Conservation (phyloP, 768 basidiomycete genomes). For the Austroboletus festivus region DNA sequence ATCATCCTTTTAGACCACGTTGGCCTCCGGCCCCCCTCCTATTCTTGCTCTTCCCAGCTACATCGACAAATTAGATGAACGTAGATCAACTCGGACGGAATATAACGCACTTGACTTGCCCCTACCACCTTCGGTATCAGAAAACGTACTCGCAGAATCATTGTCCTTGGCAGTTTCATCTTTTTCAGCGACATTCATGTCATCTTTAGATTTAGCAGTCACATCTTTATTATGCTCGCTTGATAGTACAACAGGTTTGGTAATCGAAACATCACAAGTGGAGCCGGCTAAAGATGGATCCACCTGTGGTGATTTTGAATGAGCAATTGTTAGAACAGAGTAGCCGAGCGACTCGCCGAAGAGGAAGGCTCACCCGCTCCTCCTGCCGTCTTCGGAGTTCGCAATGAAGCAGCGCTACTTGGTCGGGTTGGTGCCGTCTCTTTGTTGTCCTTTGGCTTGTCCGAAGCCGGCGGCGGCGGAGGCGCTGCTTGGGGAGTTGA, state of each 20-base stretch:
- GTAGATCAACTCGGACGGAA: background rate
- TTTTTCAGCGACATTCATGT: conserved; percentile 24
- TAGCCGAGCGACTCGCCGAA: conserved; percentile 24
- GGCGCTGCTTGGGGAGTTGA: background rate
- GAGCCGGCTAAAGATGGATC: background rate
- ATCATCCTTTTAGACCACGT: background rate
- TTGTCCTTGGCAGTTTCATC: conserved; percentile 27
- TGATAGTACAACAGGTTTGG: conserved; percentile 27
- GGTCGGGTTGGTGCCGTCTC: background rate
- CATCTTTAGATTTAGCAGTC: conserved; percentile 19
- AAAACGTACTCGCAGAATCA: conserved; percentile 9
- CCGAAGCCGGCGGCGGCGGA: background rate
- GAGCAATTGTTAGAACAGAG: conserved; percentile 29
- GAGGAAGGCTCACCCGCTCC: conserved; percentile 33
- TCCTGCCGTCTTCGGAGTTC: conserved; percentile 6
- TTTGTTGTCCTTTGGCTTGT: conserved; percentile 11
- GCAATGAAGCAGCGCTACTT: background rate
- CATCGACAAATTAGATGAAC: conserved; percentile 9
- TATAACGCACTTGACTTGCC: conserved; percentile 14
- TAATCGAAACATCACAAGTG: conserved; percentile 14
- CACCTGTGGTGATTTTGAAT: conserved; percentile 24
- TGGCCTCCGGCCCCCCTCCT: background rate
- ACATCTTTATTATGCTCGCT: conserved; percentile 25
- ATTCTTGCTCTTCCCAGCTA: background rate
- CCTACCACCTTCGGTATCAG: conserved; percentile 21